Conservation (phyloP, 495 filamentous ascomycete species). For the Aspergillus campestris region DNA sequence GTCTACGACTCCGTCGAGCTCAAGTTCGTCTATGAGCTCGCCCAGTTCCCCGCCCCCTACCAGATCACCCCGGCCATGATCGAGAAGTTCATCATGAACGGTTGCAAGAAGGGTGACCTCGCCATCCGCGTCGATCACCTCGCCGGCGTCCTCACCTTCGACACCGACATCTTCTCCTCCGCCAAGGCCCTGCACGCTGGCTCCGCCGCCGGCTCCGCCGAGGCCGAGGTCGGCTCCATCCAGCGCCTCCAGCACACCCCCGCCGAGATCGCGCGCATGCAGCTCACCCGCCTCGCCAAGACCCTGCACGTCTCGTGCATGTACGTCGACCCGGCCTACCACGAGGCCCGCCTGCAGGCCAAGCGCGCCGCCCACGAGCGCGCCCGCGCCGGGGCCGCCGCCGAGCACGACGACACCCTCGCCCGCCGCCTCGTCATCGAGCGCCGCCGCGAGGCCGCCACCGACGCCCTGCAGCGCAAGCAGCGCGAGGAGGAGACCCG, state of each 20-base stretch:
- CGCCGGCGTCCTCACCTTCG: constrained; percentile 89
- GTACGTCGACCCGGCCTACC: constrained; percentile 87
- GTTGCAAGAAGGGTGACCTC: constrained; percentile 98
- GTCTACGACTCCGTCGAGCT: constrained; percentile 98
- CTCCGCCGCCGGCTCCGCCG: constrained; percentile 78
- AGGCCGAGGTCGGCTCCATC: constrained; percentile 74
- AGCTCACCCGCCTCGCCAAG: constrained; percentile 85
- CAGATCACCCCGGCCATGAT: constrained; percentile 85
- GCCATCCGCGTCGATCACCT: constrained; percentile 95
- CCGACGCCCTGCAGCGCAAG: constrained; percentile 70
- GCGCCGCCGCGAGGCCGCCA: constrained; percentile 91
- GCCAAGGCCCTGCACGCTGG: constrained; percentile 87
- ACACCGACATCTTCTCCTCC: constrained; percentile 96
- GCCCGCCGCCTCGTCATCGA: constrained; percentile 85
- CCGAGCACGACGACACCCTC: constrained; percentile 85
- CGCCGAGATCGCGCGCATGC: constrained; percentile 93
- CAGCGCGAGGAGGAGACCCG: constrained; percentile 87
- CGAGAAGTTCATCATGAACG: constrained; percentile 99
- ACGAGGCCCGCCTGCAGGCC: constrained; percentile 64
- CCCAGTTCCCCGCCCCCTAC: constrained; percentile 94
- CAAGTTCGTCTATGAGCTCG: constrained; percentile 84
- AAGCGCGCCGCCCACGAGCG: constrained; percentile 73
- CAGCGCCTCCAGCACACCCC: constrained; percentile 96
- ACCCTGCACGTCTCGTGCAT: constrained; percentile 86
- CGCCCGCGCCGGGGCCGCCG: constrained; percentile 75